Conservation (phyloP, 2,329 filamentous ascomycete species). For the Thelonectria blattea region DNA sequence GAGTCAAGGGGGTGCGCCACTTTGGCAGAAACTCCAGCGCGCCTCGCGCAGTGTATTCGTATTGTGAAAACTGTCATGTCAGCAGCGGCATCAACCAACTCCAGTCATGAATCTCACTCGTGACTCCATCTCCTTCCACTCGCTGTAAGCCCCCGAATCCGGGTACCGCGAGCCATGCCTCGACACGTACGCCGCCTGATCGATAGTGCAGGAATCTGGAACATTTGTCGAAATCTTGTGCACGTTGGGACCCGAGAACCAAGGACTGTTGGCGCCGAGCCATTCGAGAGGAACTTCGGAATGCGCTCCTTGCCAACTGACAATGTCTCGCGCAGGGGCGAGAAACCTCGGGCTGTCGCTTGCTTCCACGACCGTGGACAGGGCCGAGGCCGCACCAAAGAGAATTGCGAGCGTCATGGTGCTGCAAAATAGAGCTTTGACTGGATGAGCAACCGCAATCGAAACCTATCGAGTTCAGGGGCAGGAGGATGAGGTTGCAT, state of each 20-base stretch:
- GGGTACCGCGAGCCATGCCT: constrained; percentile 70
- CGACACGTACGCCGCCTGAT: constrained; percentile 64
- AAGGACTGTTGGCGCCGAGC: constrained; percentile 20
- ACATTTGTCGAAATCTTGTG: constrained; percentile 59
- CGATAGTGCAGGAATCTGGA: constrained; percentile 62
- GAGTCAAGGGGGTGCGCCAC: constrained; percentile 64
- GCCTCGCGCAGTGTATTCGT: constrained; percentile 59
- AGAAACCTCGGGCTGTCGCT: constrained; percentile 5
- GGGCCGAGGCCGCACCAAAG: background rate
- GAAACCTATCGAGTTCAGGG: background rate
- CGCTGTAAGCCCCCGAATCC: constrained; percentile 63
- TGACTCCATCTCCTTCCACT: constrained; percentile 57
- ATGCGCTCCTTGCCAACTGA: constrained; percentile 14
- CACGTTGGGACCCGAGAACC: constrained; percentile 56
- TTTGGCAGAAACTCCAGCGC: constrained; percentile 61
- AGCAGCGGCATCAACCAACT: background rate
- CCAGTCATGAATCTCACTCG: constrained; percentile 42
- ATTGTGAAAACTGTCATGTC: constrained; percentile 54
- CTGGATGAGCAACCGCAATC: background rate
- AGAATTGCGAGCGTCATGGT: constrained; percentile 2
- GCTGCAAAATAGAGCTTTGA: background rate
- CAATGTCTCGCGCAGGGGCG: constrained; percentile 11
- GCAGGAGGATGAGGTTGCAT: no score
- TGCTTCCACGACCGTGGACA: background rate
- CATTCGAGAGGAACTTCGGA: constrained; percentile 11